A percentile compares a stretch with the other conserved stretches of the same genome.
Evolutionary conservation across 2,329 filamentous ascomycete species (phyloP).

Genomic region (Aspergillus sp.): DNA sequence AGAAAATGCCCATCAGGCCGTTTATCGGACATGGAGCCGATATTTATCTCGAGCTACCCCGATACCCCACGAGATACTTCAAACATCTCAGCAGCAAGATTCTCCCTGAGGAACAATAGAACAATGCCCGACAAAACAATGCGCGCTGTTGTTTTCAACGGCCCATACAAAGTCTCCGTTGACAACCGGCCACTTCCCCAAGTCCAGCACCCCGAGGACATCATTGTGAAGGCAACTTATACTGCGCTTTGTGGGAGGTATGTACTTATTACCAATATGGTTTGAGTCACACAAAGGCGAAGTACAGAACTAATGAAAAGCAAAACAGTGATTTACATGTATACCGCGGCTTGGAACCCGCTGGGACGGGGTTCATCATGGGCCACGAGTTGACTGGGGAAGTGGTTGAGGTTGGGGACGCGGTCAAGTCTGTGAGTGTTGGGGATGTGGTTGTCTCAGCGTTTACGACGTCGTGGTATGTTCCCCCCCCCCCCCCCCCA

Average conservation of each 20-base stretch:
- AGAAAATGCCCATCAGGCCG: neutral
- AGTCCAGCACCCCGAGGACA: conserved; percentile 71
- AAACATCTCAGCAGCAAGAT: neutral
- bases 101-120: neutral
- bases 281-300: neutral
- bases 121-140: conserved; percentile 58
- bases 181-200: conserved; percentile 80
- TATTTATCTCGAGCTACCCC: conserved; percentile 3
- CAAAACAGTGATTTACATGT: conserved; percentile 77
- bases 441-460: conserved; percentile 82
- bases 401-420: conserved; percentile 69
- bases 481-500: conserved; percentile 9
- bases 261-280: conserved; percentile 30
- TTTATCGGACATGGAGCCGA: conserved; percentile 20
- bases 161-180: conserved; percentile 72
- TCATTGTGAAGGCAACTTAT: conserved; percentile 81
- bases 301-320: neutral
- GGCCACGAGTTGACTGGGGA: conserved; percentile 85
- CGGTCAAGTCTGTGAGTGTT: conserved; percentile 69
- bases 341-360: conserved; percentile 79
- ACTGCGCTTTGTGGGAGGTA: conserved; percentile 89
- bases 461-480: conserved; percentile 79
- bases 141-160: conserved; percentile 88
- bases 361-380: conserved; percentile 66
- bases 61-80: neutral